Percentiles rank a stretch among this genome's conserved stretches.
phyloP scores from a whole-genome alignment of 2,329 filamentous ascomycete species.

The Hansfordia pulvinata region DNA sequence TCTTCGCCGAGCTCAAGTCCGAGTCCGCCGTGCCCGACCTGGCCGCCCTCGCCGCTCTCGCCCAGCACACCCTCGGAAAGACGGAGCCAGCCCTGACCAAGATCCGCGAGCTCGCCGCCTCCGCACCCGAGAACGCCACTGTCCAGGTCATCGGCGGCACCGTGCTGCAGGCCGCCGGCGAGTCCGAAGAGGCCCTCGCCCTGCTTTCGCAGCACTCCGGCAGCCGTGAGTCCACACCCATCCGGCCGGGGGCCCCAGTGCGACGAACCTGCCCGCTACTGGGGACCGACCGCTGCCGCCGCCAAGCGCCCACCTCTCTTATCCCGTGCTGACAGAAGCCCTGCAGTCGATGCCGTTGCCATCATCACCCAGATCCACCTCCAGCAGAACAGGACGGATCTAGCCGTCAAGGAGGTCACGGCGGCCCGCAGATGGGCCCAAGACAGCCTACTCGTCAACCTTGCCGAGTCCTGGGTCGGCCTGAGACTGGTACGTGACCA shows the following conservation, averaged over 20 bases:
- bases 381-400: conserved; percentile 78
- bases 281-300: too few species aligned
- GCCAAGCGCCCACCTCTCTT: too few species aligned
- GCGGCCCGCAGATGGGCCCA: conserved; percentile 88
- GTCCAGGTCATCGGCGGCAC: conserved; percentile 78
- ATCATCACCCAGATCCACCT: conserved; percentile 88
- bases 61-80: conserved; percentile 49
- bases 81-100: conserved; percentile 46
- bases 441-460: conserved; percentile 82
- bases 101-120: conserved; percentile 53
- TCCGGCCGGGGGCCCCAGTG: neutral
- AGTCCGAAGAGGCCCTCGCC: conserved; percentile 73
- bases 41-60: conserved; percentile 62
- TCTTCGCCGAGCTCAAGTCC: conserved; percentile 53
- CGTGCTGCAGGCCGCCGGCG: conserved; percentile 65
- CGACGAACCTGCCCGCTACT: conserved; percentile 4
- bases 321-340: too few species aligned
- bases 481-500: conserved; percentile 56
- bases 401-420: conserved; percentile 79
- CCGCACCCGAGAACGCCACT: conserved; percentile 56
- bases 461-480: conserved; percentile 92
- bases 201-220: conserved; percentile 75
- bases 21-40: conserved; percentile 59
- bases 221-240: conserved; percentile 46
- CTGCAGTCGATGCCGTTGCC: conserved; percentile 62